Percentiles rank a stretch among this genome's conserved stretches.
phyloP scores from a whole-genome alignment of 371 early-diverging fungal genomes.

The Mucor velutinosus region DNA sequence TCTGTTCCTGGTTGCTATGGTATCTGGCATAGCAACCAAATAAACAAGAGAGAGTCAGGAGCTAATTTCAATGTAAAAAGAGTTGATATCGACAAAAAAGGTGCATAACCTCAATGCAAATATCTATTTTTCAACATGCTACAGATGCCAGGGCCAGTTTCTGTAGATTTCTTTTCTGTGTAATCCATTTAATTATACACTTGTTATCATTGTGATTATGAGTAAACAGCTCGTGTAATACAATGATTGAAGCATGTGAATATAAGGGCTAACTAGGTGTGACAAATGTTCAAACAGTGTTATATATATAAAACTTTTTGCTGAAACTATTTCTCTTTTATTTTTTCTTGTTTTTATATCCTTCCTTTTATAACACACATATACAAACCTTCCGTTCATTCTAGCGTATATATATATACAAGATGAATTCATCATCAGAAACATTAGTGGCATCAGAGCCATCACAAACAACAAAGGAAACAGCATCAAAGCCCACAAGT shows the following conservation, averaged over 20 bases:
- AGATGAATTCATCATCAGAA: conserved; percentile 9
- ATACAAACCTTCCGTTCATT: background rate
- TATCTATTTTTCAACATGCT: background rate
- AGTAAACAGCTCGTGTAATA: conserved; percentile 8
- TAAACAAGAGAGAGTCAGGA: background rate
- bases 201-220: background rate
- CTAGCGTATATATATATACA: background rate
- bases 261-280: background rate
- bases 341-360: background rate
- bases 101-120: background rate
- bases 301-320: background rate
- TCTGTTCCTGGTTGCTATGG: background rate
- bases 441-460: conserved; percentile 7
- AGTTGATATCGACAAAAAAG: background rate
- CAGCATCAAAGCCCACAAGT: background rate
- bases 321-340: background rate
- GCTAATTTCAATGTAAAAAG: background rate
- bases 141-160: conserved; percentile 4
- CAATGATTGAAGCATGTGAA: background rate
- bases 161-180: background rate
- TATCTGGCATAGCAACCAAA: background rate
- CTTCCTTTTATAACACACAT: background rate
- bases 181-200: background rate
- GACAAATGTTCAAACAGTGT: background rate
- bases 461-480: background rate